phyloP scores from a whole-genome alignment of 2,329 filamentous ascomycete species.

The Neonectria coccinea region DNA sequence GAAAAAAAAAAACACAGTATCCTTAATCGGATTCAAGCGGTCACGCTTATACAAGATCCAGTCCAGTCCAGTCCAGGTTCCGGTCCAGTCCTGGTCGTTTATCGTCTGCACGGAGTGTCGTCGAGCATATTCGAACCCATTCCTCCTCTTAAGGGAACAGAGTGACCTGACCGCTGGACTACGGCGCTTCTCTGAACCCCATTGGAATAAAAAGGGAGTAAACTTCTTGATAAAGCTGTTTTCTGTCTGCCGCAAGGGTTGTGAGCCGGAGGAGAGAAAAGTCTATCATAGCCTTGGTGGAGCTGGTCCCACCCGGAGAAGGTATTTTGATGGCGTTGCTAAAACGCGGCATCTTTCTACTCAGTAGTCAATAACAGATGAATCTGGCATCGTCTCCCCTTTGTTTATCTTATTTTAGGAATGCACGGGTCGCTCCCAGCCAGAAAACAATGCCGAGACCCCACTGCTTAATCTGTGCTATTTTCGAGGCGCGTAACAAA shows the following conservation, averaged over 20 bases:
- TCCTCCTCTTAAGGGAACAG: slow-evolving; percentile 4
- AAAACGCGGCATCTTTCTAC: too few relatives aligned
- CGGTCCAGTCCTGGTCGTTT: not conserved
- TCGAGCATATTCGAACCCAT: slow-evolving; percentile 1
- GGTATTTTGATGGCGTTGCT: too few relatives aligned
- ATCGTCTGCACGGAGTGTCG: not conserved
- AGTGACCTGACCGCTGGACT: slow-evolving; percentile 3
- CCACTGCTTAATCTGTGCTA: not conserved
- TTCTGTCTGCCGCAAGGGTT: not conserved
- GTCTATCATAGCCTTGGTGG: not conserved
- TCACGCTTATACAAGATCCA: not conserved
- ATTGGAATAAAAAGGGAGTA: not conserved
- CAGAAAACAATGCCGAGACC: not conserved
- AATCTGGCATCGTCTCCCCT: not conserved
- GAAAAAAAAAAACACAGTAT: not conserved
- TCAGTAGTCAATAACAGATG: not conserved
- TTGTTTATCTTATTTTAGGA: not conserved
- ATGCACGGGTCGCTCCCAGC: not conserved
- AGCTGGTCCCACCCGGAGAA: slow-evolving; percentile 35
- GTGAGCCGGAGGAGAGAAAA: not conserved
- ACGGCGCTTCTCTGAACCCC: not conserved
- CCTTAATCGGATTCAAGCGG: not conserved
- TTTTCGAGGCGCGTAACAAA: not conserved
- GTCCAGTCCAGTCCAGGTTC: not conserved
- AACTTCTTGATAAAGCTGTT: not conserved